Evolutionary conservation across 169 alveolate species (phyloP).

Genomic region (Plasmodium gallinaceum): DNA sequence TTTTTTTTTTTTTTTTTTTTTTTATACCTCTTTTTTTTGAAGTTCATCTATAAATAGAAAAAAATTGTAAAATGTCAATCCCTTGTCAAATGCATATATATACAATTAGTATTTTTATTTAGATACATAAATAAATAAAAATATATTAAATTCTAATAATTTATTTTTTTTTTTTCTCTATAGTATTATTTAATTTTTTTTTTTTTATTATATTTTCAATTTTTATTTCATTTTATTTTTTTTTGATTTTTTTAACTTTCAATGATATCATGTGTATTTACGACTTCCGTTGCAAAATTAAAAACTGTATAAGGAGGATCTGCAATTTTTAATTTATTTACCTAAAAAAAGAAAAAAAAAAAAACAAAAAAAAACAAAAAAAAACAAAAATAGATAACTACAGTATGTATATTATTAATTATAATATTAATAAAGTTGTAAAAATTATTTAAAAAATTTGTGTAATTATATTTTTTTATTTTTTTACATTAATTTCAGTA

Average conservation of each 20-base stretch:
- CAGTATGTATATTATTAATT: not conserved
- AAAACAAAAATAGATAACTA: not conserved
- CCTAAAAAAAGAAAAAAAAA: constrained; percentile 1
- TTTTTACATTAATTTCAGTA: too few species aligned
- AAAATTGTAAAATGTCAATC: not conserved
- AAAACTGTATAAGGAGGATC: constrained; percentile 70
- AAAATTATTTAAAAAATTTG: too few species aligned
- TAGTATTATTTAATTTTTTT: not conserved
- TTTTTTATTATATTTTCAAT: not conserved
- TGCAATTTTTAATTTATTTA: constrained; percentile 23
- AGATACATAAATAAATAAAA: not conserved
- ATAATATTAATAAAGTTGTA: too few species aligned
- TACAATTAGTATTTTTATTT: too few species aligned
- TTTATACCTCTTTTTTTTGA: constrained; percentile 28
- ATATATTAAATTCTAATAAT: not conserved
- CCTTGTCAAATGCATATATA: too few species aligned
- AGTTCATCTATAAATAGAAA: constrained; percentile 26
- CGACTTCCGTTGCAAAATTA: constrained; percentile 56
- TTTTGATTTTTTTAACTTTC: constrained; percentile 27
- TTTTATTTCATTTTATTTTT: constrained; percentile 7
- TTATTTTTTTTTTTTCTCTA: not conserved
- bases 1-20: not conserved
- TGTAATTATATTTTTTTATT: too few species aligned
- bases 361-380: not conserved
- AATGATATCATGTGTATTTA: constrained; percentile 25